Percentiles rank a stretch among this genome's conserved stretches.
These are phyloP conservation scores for Tanozyma kutaoensis DNA, from an alignment of 805 yeast species.

Conservation along the genomic window DNA sequence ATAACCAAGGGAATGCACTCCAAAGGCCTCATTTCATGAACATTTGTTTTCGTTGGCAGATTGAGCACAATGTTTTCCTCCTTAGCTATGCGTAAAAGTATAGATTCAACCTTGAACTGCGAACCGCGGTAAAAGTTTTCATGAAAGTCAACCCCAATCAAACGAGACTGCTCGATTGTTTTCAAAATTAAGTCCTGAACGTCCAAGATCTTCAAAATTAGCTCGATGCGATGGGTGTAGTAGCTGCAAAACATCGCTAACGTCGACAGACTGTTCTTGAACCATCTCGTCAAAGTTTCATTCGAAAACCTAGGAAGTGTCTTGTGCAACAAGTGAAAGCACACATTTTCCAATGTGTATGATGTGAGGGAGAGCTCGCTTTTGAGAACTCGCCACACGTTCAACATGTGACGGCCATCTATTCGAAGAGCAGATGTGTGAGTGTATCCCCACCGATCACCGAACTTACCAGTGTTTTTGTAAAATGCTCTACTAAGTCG, in stretches of 20 bases:
- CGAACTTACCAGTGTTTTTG: constrained; percentile 36
- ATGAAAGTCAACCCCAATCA: constrained; percentile 81
- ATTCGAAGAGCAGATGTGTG: constrained; percentile 60
- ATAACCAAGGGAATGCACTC: constrained; percentile 83
- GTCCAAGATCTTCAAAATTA: constrained; percentile 34
- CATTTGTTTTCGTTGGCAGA: constrained; percentile 74
- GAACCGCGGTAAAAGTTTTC: constrained; percentile 87
- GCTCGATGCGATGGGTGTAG: constrained; percentile 29
- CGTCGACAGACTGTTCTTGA: constrained; percentile 14
- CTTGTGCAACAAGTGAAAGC: constrained; percentile 52
- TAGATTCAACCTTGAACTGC: constrained; percentile 86
- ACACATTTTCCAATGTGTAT: constrained; percentile 68
- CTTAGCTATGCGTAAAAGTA: constrained; percentile 62
- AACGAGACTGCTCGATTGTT: constrained; percentile 70
- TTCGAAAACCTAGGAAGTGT: constrained; percentile 52
- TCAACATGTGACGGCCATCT: constrained; percentile 73
- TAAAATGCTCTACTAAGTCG: constrained; percentile 47
- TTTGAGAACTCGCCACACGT: constrained; percentile 71
- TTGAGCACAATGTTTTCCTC: constrained; percentile 58
- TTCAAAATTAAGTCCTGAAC: constrained; percentile 54
- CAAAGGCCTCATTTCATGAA: constrained; percentile 70
- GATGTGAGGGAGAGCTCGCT: constrained; percentile 48
- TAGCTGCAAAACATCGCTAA: constrained; percentile 29
- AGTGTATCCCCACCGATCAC: constrained; percentile 70
- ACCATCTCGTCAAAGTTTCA: constrained; percentile 29